Percentiles rank a stretch among this genome's conserved stretches.
Evolutionary conservation across 306 rosid genomes (phyloP).

Genomic region (Betula pendula): DNA sequence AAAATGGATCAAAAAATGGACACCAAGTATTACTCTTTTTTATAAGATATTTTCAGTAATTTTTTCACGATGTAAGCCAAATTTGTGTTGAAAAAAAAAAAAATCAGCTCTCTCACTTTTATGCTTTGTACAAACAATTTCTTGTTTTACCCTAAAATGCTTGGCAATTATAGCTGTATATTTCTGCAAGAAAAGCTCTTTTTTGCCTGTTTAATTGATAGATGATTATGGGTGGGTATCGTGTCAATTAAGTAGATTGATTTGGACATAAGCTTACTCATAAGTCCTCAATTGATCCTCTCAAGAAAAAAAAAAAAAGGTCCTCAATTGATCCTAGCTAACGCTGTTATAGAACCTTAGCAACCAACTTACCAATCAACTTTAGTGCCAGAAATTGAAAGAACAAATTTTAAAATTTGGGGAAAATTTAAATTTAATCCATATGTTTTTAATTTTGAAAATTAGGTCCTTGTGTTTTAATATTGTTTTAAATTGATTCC

Average conservation of each 20-base stretch:
- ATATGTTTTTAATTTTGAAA: too few relatives aligned
- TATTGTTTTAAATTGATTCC: too few relatives aligned
- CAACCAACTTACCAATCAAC: conserved; percentile 26
- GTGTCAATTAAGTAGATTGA: conserved; percentile 28
- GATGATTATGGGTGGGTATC: conserved; percentile 29
- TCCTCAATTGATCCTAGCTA: conserved; percentile 5
- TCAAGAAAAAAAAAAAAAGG: too few relatives aligned
- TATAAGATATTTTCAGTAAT: neutral
- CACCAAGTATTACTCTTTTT: too few relatives aligned
- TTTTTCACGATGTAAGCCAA: neutral
- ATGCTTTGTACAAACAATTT: neutral
- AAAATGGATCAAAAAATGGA: too few relatives aligned
- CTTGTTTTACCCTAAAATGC: neutral
- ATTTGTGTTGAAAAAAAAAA: neutral
- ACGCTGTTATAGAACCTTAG: neutral
- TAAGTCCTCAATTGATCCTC: neutral
- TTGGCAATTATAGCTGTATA: neutral
- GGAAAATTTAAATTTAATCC: too few relatives aligned
- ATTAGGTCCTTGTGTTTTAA: too few relatives aligned
- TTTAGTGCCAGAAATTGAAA: conserved; percentile 22
- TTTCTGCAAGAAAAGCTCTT: neutral
- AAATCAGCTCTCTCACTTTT: neutral
- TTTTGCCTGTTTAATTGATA: conserved; percentile 20
- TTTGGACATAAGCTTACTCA: neutral
- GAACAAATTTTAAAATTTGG: neutral